A percentile compares a stretch with the other conserved stretches of the same genome.
Conservation (phyloP, 2,329 filamentous ascomycete species). For the Aspergillus viridinutans region DNA sequence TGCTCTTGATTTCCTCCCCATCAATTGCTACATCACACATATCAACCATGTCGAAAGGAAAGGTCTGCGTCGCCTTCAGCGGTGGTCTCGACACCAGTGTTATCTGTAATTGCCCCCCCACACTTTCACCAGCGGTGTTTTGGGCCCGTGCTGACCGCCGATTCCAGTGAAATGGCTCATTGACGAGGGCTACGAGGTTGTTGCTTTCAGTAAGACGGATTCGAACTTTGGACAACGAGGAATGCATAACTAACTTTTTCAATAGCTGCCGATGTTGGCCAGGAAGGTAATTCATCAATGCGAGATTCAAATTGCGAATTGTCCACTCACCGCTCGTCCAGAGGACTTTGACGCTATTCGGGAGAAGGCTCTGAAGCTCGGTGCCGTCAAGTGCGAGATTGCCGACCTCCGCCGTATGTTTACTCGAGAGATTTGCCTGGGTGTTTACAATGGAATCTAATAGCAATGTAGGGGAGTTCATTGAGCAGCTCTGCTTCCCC, state of each 20-base stretch:
- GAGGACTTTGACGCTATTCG: constrained; percentile 71
- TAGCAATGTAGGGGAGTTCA: constrained; percentile 54
- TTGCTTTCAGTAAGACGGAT: constrained; percentile 52
- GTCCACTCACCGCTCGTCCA: constrained; percentile 15
- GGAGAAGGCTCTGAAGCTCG: constrained; percentile 66
- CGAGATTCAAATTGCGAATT: not conserved
- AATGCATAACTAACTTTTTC: constrained; percentile 9
- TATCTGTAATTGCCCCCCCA: constrained; percentile 42
- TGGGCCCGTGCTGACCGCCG: constrained; percentile 12
- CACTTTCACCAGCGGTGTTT: constrained; percentile 10
- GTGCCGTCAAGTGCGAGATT: constrained; percentile 61
- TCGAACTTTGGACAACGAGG: not conserved
- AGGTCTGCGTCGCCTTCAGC: constrained; percentile 22
- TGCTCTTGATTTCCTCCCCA: not conserved
- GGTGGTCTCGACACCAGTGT: constrained; percentile 58
- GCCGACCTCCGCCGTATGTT: constrained; percentile 55
- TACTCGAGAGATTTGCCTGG: not conserved
- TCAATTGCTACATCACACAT: not conserved
- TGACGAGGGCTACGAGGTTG: constrained; percentile 55
- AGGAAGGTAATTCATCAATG: constrained; percentile 47
- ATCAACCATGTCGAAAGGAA: constrained; percentile 3
- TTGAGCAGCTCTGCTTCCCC: constrained; percentile 75
- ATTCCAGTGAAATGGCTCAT: constrained; percentile 41
- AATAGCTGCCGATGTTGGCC: constrained; percentile 65
- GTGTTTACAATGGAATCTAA: not conserved